These are phyloP conservation scores for Dipodascopsis uninucleata DNA, from an alignment of 805 yeast genomes.

Conservation along the genomic window DNA sequence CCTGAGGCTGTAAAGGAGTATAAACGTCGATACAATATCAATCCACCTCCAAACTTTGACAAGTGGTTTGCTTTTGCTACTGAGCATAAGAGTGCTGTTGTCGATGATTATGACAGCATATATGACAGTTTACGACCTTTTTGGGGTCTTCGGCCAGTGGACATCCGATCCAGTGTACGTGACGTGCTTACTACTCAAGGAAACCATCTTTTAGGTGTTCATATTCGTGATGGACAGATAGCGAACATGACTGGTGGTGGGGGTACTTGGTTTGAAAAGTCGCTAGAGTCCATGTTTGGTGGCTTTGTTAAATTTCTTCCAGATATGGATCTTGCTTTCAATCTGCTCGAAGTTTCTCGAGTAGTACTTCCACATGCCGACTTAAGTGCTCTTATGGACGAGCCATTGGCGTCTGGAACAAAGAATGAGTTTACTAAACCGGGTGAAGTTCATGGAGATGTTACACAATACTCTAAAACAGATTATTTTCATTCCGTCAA, in stretches of 20 bases:
- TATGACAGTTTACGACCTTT: constrained; percentile 26
- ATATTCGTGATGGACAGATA: constrained; percentile 21
- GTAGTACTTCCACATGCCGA: constrained; percentile 28
- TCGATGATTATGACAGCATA: constrained; percentile 30
- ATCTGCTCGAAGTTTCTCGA: constrained; percentile 29
- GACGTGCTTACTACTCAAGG: constrained; percentile 20
- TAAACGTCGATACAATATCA: constrained; percentile 16
- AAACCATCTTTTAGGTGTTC: constrained; percentile 19
- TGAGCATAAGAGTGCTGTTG: constrained; percentile 13
- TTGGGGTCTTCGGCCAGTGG: constrained; percentile 27
- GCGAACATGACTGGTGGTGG: constrained; percentile 20
- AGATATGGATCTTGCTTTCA: constrained; percentile 31
- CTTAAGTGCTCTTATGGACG: constrained; percentile 10
- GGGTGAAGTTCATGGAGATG: constrained; percentile 9
- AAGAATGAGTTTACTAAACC: constrained; percentile 17
- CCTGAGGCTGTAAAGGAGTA: constrained; percentile 27
- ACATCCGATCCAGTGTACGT: constrained; percentile 23
- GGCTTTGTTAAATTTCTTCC: constrained; percentile 29
- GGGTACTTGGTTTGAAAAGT: constrained; percentile 21
- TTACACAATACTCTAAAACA: constrained; percentile 3
- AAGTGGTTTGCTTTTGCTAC: constrained; percentile 29
- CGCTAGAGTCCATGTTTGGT: constrained; percentile 17
- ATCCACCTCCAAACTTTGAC: constrained; percentile 32
- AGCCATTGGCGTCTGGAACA: constrained; percentile 16
- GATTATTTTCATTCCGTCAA: background rate